These are phyloP conservation scores for Claviceps sp. DNA, from an alignment of 2,329 filamentous ascomycete species.

Conservation along the genomic window DNA sequence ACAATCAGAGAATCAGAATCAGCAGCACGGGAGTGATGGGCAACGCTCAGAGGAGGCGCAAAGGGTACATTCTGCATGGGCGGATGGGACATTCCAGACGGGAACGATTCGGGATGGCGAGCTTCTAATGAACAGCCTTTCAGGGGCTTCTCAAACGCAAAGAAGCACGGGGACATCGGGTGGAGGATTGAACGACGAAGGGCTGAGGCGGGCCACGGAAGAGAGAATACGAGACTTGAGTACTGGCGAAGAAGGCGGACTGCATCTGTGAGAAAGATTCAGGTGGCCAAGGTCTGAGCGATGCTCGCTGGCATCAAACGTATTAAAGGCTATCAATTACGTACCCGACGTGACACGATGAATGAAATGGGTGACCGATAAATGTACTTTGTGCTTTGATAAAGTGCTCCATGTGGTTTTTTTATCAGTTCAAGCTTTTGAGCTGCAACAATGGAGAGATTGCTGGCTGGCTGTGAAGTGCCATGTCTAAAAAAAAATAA, in stretches of 20 bases:
- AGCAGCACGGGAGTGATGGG: not conserved
- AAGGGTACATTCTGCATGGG: conserved; percentile 36
- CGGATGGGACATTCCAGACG: conserved; percentile 49
- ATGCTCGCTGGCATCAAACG: conserved; percentile 2
- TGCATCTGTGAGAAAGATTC: conserved; percentile 38
- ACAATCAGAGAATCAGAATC: conserved; percentile 7
- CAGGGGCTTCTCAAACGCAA: conserved; percentile 10
- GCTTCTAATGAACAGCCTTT: conserved; percentile 28
- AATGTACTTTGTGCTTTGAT: too few species aligned
- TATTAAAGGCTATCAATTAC: not conserved
- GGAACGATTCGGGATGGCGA: conserved; percentile 41
- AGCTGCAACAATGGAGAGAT: not conserved
- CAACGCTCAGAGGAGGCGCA: conserved; percentile 1
- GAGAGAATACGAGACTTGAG: conserved; percentile 36
- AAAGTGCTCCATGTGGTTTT: not conserved
- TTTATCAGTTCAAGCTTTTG: not conserved
- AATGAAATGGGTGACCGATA: too few species aligned
- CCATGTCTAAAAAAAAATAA: not conserved
- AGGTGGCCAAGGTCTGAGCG: not conserved
- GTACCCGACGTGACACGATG: too few species aligned
- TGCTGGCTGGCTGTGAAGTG: not conserved
- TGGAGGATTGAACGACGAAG: conserved; percentile 43
- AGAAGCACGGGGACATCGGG: conserved; percentile 14
- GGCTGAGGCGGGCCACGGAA: conserved; percentile 42
- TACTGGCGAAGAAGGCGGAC: conserved; percentile 36